Percentiles rank a stretch among this genome's conserved stretches.
These are phyloP conservation scores for Hypocrella siamensis DNA, from an alignment of 2,329 filamentous ascomycete genomes.

Conservation along the genomic window DNA sequence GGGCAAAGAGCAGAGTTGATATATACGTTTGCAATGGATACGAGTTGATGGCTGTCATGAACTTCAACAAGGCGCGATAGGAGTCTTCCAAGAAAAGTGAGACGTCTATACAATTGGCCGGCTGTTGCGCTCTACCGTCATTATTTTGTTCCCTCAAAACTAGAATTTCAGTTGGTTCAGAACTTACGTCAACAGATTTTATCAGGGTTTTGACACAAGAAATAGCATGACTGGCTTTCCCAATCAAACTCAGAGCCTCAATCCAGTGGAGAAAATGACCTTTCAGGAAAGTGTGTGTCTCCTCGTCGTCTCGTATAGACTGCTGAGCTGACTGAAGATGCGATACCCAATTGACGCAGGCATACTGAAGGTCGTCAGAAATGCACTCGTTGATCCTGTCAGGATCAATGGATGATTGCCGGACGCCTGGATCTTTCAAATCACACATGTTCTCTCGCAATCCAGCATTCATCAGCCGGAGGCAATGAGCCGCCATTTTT, in stretches of 20 bases:
- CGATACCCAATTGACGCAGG: not conserved
- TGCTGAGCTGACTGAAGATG: not conserved
- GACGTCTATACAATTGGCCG: too few species aligned
- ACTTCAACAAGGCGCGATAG: too few species aligned
- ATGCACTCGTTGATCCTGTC: slow-evolving; percentile 1
- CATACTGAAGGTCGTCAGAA: slow-evolving; percentile 1
- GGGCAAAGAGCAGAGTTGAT: too few species aligned
- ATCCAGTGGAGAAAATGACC: slow-evolving; percentile 1
- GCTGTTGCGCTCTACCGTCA: too few species aligned
- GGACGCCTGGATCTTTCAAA: not conserved
- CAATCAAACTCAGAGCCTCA: not conserved
- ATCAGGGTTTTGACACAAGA: too few species aligned
- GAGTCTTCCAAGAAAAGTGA: too few species aligned
- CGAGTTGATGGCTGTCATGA: too few species aligned
- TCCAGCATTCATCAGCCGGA: not conserved
- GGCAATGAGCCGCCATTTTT: not conserved
- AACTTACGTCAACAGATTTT: too few species aligned
- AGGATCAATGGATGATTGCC: not conserved
- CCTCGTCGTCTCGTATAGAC: not conserved
- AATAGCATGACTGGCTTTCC: too few species aligned
- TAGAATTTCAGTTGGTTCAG: too few species aligned
- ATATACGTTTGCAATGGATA: too few species aligned
- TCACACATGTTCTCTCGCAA: not conserved
- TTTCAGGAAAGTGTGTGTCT: not conserved
- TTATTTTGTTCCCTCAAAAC: too few species aligned